phyloP scores from a whole-genome alignment of 345 rosid genomes.

The Sisymbrium altissimum region DNA sequence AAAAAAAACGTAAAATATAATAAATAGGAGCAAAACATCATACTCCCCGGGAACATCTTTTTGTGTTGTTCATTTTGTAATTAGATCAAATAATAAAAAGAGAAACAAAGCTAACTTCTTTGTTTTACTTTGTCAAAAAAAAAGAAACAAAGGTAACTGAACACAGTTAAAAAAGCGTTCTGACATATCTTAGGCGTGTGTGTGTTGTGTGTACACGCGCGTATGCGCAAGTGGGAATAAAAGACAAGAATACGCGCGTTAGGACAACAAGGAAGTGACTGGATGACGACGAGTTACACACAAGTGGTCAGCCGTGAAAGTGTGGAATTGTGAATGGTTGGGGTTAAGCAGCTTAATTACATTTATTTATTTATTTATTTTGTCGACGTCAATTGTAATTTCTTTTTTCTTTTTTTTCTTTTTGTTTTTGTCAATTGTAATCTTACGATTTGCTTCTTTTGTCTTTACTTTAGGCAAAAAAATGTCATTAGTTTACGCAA shows the following conservation, averaged over 20 bases:
- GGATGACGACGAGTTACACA: slow-evolving; percentile 19
- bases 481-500: slow-evolving; percentile 6
- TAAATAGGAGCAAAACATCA: too few species aligned
- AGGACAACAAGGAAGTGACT: slow-evolving; percentile 24
- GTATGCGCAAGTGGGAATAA: slow-evolving; percentile 2
- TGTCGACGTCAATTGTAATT: not conserved
- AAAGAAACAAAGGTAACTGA: not conserved
- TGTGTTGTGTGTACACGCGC: not conserved
- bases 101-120: too few species aligned
- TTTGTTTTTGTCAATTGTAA: not conserved
- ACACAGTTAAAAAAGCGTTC: not conserved
- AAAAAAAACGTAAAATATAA: too few species aligned
- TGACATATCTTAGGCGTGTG: not conserved
- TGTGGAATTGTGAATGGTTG: not conserved
- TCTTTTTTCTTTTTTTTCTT: too few species aligned
- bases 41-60: too few species aligned
- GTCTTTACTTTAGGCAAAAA: not conserved
- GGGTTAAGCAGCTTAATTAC: not conserved
- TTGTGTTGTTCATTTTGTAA: not conserved
- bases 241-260: not conserved
- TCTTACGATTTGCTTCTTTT: not conserved
- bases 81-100: too few species aligned
- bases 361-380: not conserved
- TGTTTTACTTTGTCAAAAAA: too few species aligned
- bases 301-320: not conserved